Evolutionary conservation across 177 flowering plant genomes (phyloP).

Genomic region (Telopea speciosissima): DNA sequence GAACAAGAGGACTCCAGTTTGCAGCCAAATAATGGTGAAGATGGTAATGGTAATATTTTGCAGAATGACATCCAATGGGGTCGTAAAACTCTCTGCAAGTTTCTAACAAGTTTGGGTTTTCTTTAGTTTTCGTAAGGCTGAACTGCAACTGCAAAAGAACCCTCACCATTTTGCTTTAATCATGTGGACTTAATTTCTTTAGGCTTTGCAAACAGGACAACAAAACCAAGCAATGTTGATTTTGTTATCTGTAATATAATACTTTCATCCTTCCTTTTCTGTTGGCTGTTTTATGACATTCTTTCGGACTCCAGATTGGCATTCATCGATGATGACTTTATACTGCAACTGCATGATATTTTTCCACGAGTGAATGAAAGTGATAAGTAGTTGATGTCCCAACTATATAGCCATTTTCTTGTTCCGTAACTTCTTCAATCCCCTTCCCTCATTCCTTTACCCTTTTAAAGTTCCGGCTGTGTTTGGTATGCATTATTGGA

Average conservation of each 20-base stretch:
- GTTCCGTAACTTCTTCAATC: too few relatives aligned
- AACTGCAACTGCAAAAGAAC: background rate
- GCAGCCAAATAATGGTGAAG: conserved; percentile 2
- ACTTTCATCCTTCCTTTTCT: too few relatives aligned
- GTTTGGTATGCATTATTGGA: too few relatives aligned
- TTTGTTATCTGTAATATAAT: background rate
- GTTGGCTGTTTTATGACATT: too few relatives aligned
- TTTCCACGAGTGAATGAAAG: too few relatives aligned
- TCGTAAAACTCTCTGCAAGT: conserved; percentile 26
- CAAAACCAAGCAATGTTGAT: background rate
- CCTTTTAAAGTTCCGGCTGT: too few relatives aligned
- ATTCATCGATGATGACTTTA: background rate
- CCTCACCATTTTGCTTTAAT: background rate
- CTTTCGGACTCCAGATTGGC: background rate
- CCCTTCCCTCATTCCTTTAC: too few relatives aligned
- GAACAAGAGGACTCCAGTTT: conserved; percentile 15
- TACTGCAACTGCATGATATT: background rate
- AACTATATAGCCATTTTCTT: too few relatives aligned
- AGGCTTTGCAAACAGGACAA: background rate
- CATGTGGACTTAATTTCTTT: background rate
- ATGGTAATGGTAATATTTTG: conserved; percentile 10
- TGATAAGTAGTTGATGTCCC: too few relatives aligned
- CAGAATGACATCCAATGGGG: conserved; percentile 44
- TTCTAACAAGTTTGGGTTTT: conserved; percentile 32
- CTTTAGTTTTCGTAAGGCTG: background rate